These are phyloP conservation scores for Zopfia rhizophila DNA, from an alignment of 2,329 filamentous ascomycete genomes.

Conservation along the genomic window DNA sequence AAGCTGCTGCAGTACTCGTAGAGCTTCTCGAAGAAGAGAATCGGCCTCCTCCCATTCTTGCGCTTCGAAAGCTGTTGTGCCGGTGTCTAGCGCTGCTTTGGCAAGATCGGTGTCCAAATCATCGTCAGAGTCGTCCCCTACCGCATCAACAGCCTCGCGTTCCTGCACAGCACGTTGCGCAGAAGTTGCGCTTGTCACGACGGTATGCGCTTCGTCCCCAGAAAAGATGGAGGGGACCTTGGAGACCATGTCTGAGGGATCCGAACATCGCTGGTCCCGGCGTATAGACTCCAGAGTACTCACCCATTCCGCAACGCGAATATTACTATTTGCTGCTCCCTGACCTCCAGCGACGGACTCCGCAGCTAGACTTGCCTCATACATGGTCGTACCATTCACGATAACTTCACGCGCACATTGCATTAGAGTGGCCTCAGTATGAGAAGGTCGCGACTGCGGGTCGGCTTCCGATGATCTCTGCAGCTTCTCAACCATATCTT, in stretches of 20 bases:
- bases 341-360: constrained; percentile 8
- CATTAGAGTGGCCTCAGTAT: constrained; percentile 23
- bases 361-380: constrained; percentile 8
- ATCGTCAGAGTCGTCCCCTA: constrained; percentile 31
- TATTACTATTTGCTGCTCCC: constrained; percentile 11
- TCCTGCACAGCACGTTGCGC: constrained; percentile 9
- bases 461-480: constrained; percentile 17
- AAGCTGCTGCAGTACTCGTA: constrained; percentile 35
- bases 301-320: constrained; percentile 21
- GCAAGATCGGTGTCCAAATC: constrained; percentile 38
- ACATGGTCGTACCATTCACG: constrained; percentile 10
- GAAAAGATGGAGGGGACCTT: constrained; percentile 6
- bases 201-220: constrained; percentile 4
- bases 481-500: constrained; percentile 22
- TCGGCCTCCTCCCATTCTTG: constrained; percentile 35
- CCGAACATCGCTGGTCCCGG: constrained; percentile 5
- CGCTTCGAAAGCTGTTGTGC: constrained; percentile 33
- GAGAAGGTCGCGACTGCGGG: constrained; percentile 17
- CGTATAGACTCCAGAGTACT: constrained; percentile 18
- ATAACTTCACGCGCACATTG: constrained; percentile 24
- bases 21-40: constrained; percentile 37
- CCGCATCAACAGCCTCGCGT: constrained; percentile 2
- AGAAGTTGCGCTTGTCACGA: constrained; percentile 6
- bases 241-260: constrained; percentile 7
- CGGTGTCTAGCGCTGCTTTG: constrained; percentile 36